Evolutionary conservation across 805 yeast species (phyloP), one percentile per base, ranked within the genome.

Genomic region (Ogataea pignaliae): DNA sequence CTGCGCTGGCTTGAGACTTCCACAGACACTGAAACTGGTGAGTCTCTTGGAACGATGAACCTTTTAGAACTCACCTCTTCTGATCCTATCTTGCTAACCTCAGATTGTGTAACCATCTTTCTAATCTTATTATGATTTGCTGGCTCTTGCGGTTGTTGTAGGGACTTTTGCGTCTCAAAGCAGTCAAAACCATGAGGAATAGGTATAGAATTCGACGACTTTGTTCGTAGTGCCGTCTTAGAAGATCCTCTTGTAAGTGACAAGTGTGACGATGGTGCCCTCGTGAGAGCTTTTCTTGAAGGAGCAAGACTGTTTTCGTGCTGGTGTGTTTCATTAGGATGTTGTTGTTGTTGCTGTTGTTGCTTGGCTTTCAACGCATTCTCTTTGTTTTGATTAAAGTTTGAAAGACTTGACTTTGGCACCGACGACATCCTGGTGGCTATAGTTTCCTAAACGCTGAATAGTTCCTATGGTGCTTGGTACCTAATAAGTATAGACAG

Each of bases 11-110:
- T 10, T 34, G 53, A 17, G 48, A 43, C 2, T 21, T 21, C 26
- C 26, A 21, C 7, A 21, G 26, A 21, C 4, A 7, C 4, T 21
- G 26, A 21, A 5, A 51, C 34, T 3, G 61, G 62, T 2, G 63
- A 60, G 45, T 65, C 66, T 16, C 63, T 52, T 35, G 66, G 55
- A 3, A 70, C 65, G 15, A 56, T 57, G 39, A 65, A 53, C 39
- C 66, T 59, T 42, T 61, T 62, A 29, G 52, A 34, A 10, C 48
- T 41, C 29, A 48, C 51, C 3, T 49, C 47, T 10, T 32, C 9
- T 13, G 50, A 21, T 39, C 43, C 34, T 45, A 29, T 13, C 44
- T 47, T 33, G 50, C 36, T 14, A 5, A 13, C 10, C 5, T 30
- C 33, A 30, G 3, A 5, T 9, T 30, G 33, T 4, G 13, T 30